A percentile compares a stretch with the other conserved stretches of the same genome.
phyloP scores from a whole-genome alignment of 2,329 filamentous ascomycete species.

The Curvularia sp. region DNA sequence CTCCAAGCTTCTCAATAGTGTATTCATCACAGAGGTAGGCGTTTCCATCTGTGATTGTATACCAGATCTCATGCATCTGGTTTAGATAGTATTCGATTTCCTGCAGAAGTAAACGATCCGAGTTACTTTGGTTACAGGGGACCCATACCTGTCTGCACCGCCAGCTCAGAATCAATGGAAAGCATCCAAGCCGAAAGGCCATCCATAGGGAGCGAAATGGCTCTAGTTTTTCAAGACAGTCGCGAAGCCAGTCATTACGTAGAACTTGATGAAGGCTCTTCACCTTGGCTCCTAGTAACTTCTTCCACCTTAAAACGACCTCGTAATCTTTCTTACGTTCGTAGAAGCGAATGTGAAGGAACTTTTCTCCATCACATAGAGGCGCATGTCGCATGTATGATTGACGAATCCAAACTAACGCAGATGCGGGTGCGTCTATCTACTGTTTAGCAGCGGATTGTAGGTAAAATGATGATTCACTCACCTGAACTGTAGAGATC shows the following conservation, averaged over 20 bases:
- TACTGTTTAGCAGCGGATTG: conserved; percentile 4
- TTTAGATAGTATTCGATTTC: conserved; percentile 18
- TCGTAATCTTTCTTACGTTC: conserved; percentile 12
- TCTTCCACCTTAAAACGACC: conserved; percentile 7
- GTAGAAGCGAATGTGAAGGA: conserved; percentile 19
- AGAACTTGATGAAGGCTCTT: conserved; percentile 19
- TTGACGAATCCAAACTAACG: conserved; percentile 8
- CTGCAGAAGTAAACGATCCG: conserved; percentile 7
- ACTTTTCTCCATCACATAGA: conserved; percentile 19
- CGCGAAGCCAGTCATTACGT: conserved; percentile 17
- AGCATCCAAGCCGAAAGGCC: conserved; percentile 16
- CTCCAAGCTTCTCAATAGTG: conserved; percentile 16
- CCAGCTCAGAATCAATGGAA: conserved; percentile 21
- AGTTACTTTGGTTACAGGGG: neutral
- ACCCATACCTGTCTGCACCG: conserved; percentile 14
- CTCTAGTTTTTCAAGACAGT: conserved; percentile 20
- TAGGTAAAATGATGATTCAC: neutral
- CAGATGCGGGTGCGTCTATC: conserved; percentile 7
- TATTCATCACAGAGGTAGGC: conserved; percentile 13
- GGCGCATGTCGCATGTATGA: conserved; percentile 13
- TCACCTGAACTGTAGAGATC: conserved; percentile 22
- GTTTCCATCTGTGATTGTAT: conserved; percentile 9
- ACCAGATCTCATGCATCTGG: conserved; percentile 16
- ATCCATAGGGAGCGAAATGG: conserved; percentile 15
- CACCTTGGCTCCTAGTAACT: conserved; percentile 13